These are phyloP conservation scores for grape (Vitis vinifera) DNA, from an alignment of 164 flowering plant genomes.

Conservation along the genomic window ASM3070453v1 NC_081812.1:16079501-16080000, in stretches of 20 bases:
- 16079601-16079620: no score
- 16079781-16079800: background rate
- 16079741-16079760: background rate
- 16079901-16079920: constrained; percentile 55
- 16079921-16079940: constrained; percentile 65
- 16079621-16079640: background rate
- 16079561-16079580: no score
- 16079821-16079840: background rate
- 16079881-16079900: constrained; percentile 46
- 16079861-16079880: background rate
- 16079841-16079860: background rate
- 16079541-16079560: no score
- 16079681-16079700: background rate
- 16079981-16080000: constrained; percentile 77
- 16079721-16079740: background rate
- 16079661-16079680: background rate
- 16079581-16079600: no score
- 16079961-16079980: constrained; percentile 77
- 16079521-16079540: no score
- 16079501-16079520: no score
- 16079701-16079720: background rate
- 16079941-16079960: constrained; percentile 84
- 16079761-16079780: background rate
- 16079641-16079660: background rate
- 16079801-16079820: background rate